Conservation (phyloP, 2,329 filamentous ascomycete genomes). For the Setomelanomma holmii region DNA sequence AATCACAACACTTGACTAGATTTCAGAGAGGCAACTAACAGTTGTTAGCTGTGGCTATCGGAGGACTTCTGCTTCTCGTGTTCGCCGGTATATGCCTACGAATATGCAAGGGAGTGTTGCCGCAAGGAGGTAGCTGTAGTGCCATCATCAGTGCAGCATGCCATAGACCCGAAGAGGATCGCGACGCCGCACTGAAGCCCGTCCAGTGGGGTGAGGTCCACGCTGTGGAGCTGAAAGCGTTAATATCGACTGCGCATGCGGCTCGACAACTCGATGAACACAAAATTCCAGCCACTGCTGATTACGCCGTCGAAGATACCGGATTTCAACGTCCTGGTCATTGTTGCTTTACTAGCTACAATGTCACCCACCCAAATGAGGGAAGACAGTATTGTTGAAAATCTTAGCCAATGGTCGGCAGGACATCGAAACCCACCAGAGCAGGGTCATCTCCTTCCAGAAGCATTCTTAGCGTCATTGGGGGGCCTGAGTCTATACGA, state of each 20-base stretch:
- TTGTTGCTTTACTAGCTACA: not conserved
- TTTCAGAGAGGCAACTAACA: not conserved
- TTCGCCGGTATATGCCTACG: conserved; percentile 4
- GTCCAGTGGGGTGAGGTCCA: conserved; percentile 1
- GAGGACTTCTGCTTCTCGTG: not conserved
- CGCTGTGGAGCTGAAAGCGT: not conserved
- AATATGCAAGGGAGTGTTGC: conserved; percentile 2
- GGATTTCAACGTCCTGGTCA: not conserved
- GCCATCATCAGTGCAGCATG: conserved; percentile 12
- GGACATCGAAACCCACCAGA: no score
- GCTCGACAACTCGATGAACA: no score
- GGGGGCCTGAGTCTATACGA: no score
- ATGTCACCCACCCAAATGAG: not conserved
- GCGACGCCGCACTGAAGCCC: not conserved
- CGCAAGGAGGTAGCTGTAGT: conserved; percentile 5
- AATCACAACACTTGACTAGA: no score
- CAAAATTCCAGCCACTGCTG: no score
- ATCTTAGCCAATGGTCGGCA: not conserved
- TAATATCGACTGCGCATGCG: no score
- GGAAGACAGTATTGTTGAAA: not conserved
- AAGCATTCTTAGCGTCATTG: no score
- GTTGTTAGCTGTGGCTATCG: not conserved
- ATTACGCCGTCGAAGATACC: no score
- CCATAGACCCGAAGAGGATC: conserved; percentile 5
- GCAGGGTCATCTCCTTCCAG: no score